Base-by-base conservation (phyloP, 495 filamentous ascomycete genomes). In the Daldinia concentrica region DNA sequence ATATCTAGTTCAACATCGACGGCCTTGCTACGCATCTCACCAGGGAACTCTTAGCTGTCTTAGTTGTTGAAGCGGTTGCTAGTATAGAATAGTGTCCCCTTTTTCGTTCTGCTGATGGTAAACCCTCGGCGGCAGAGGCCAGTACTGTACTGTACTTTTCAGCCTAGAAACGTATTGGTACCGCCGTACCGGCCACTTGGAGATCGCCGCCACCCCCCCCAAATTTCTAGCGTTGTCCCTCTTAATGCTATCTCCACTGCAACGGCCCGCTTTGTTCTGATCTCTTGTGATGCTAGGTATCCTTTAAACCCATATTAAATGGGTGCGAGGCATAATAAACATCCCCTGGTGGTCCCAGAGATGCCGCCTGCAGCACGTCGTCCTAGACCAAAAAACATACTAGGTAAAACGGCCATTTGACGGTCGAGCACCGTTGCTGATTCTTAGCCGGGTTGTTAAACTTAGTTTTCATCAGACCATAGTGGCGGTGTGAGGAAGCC, bases 121-220 rank as follows among this genome's bases (percentile, higher is more conserved):
- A 27, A 14, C 57, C 39, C 9, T 61, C 36, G 29, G 62, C 41
- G 19, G 56, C 41, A 50, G 29, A 61, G 41, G 48, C 27, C 62
- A 54, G 58, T 51, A 52, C 43, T 55, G 64, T 60, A 68, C 69
- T 34, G 64, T 64, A 36, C 34, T 36, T 61, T 19, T 69, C 64
- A 36, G 59, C 56, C 41, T 52, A 57, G 56, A 73, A 69, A 66
- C 61, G 65, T 66, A 66, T 37, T 50, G 62, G 71, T 73, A 73
- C 66, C 58, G 67, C 63, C 36, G 67, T 71, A 71, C 71, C 71
- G 64, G 43, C 71, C 63, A 74, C 59, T 70, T 70, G 71, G 71
- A 74, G 71, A 74, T 74, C 71, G 71, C 66, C 67, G 67, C 63
- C 68, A 69, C 62, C 71, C 71, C 71, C 73, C 73, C 75, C 63